Percentiles rank a stretch among this genome's conserved stretches.
Evolutionary conservation across 2,329 filamentous ascomycete species (phyloP).

Genomic region (Venturia asperata): DNA sequence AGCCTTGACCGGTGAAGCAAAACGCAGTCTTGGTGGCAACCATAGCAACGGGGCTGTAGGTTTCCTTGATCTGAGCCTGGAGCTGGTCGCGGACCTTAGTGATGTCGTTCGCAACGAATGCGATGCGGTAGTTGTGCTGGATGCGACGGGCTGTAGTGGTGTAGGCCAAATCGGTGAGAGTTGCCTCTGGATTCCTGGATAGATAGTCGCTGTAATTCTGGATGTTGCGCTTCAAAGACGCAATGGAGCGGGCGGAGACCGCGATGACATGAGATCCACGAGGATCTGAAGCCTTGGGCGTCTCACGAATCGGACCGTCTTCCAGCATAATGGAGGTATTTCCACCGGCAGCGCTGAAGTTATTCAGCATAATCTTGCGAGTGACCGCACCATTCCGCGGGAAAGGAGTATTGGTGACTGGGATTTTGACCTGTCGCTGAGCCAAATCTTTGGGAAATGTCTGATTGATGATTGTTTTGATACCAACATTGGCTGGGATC

Average conservation of each 20-base stretch:
- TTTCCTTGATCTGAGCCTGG: constrained; percentile 43
- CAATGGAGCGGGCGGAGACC: constrained; percentile 45
- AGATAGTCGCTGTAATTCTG: constrained; percentile 41
- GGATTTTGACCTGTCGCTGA: constrained; percentile 48
- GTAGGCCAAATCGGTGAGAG: constrained; percentile 44
- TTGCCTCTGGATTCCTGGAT: constrained; percentile 38
- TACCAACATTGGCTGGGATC: constrained; percentile 49
- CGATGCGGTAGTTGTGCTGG: constrained; percentile 47
- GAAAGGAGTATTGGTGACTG: constrained; percentile 39
- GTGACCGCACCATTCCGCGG: constrained; percentile 43
- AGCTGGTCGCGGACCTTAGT: constrained; percentile 40
- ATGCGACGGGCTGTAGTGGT: constrained; percentile 48
- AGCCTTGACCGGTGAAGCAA: constrained; percentile 47
- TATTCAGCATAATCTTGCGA: constrained; percentile 46
- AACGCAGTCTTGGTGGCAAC: constrained; percentile 45
- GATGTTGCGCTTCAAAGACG: constrained; percentile 46
- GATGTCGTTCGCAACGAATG: constrained; percentile 42
- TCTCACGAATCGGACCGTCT: constrained; percentile 41
- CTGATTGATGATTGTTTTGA: constrained; percentile 50
- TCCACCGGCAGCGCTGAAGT: constrained; percentile 48
- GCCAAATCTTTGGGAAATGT: constrained; percentile 46
- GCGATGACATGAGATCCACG: constrained; percentile 42
- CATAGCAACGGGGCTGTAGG: constrained; percentile 47
- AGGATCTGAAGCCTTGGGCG: constrained; percentile 38
- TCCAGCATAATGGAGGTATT: constrained; percentile 48